These are phyloP conservation scores for Heritiera fomes DNA, from an alignment of 345 rosid genomes.

Conservation along the genomic window DNA sequence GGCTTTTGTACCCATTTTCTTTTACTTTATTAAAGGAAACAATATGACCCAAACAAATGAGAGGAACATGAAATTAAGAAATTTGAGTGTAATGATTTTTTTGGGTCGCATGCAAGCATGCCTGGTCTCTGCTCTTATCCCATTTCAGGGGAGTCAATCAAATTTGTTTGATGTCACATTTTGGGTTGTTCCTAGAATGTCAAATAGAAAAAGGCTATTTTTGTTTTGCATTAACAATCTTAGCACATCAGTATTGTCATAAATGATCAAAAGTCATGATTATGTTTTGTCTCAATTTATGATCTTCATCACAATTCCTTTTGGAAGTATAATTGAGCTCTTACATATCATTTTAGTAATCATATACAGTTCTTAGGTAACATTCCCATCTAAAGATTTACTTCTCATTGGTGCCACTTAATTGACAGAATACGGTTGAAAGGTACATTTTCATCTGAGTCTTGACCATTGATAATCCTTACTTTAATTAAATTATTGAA, in stretches of 20 bases:
- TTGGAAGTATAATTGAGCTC: background rate
- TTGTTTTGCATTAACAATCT: background rate
- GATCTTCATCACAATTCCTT: background rate
- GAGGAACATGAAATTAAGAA: background rate
- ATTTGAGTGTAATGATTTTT: background rate
- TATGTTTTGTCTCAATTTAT: background rate
- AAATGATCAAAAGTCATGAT: background rate
- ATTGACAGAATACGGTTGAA: background rate
- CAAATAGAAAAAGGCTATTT: background rate
- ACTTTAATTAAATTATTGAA: background rate
- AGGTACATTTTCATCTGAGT: background rate
- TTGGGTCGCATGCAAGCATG: background rate
- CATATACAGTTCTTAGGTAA: background rate
- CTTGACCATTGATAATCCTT: background rate
- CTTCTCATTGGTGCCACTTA: background rate
- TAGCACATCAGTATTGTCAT: background rate
- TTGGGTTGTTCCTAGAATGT: background rate
- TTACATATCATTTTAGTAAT: background rate
- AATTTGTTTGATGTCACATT: background rate
- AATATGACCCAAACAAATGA: background rate
- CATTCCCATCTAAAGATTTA: background rate
- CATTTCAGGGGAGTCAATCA: background rate
- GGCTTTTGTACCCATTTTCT: background rate
- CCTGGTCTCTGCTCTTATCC: background rate
- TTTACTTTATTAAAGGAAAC: background rate